Conservation (phyloP, 2,329 filamentous ascomycete genomes). For the Cucurbitaria berberidis region DNA sequence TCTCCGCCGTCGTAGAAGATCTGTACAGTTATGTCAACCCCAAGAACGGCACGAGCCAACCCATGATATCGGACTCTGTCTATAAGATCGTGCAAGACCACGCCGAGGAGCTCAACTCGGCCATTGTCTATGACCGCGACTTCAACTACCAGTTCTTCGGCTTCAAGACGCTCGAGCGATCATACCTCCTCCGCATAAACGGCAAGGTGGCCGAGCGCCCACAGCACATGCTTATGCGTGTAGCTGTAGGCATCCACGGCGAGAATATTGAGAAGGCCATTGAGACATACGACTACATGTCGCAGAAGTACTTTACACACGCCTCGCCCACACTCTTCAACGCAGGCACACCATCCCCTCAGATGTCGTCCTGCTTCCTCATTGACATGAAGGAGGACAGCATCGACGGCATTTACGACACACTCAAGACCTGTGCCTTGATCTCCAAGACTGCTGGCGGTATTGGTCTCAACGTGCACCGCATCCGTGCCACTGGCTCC, state of each 20-base stretch:
- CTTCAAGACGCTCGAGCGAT: constrained; percentile 98
- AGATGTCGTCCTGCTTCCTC: constrained; percentile 97
- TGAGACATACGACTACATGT: constrained; percentile 99
- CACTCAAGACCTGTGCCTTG: constrained; percentile 98
- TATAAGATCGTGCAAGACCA: constrained; percentile 96
- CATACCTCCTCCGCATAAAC: constrained; percentile 93
- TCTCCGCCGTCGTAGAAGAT: constrained; percentile 92
- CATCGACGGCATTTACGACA: constrained; percentile 99
- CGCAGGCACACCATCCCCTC: constrained; percentile 90
- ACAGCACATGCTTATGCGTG: constrained; percentile 99
- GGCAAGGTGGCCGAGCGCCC: constrained; percentile 96
- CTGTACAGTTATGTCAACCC: constrained; percentile 97
- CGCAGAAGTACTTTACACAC: constrained; percentile 97
- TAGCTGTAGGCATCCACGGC: constrained; percentile 94
- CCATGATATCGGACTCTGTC: constrained; percentile 92
- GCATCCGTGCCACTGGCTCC: constrained; percentile 94
- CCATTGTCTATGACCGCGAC: constrained; percentile 98
- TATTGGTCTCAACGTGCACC: constrained; percentile 95
- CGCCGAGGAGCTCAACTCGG: constrained; percentile 95
- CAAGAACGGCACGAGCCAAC: constrained; percentile 80
- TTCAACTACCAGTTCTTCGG: constrained; percentile 99
- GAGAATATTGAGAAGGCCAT: constrained; percentile 93
- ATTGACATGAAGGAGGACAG: constrained; percentile 99
- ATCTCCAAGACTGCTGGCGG: constrained; percentile 99
- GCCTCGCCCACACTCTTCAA: constrained; percentile 98